Conservation (phyloP, 805 yeast genomes). For the Candida pseudoglaebosa region DNA sequence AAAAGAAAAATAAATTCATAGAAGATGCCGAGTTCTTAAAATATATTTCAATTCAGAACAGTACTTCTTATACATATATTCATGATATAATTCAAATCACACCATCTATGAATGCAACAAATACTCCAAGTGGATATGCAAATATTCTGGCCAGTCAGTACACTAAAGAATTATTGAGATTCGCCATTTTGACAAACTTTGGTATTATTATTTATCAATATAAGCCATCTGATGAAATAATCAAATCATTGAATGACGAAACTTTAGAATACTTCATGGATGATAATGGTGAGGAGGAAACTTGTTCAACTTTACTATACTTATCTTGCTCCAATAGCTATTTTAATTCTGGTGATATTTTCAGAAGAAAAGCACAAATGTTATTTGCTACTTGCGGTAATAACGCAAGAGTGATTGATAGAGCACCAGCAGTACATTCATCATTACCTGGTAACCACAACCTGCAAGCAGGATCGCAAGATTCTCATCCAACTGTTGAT, state of each 20-base stretch:
- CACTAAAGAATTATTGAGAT: conserved; percentile 56
- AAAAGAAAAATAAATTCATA: conserved; percentile 62
- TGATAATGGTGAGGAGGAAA: conserved; percentile 83
- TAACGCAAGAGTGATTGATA: conserved; percentile 40
- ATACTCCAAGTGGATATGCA: conserved; percentile 76
- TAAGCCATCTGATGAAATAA: conserved; percentile 74
- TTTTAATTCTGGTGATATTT: conserved; percentile 45
- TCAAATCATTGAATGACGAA: conserved; percentile 63
- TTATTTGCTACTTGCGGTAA: conserved; percentile 53
- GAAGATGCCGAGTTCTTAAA: conserved; percentile 76
- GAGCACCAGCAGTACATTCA: conserved; percentile 8
- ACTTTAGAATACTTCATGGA: conserved; percentile 66
- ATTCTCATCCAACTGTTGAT: conserved; percentile 46
- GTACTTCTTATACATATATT: conserved; percentile 35
- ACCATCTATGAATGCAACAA: conserved; percentile 65
- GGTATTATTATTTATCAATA: conserved; percentile 75
- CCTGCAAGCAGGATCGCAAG: conserved; percentile 11
- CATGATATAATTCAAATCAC: conserved; percentile 73
- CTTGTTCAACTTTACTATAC: conserved; percentile 83
- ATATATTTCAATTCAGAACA: conserved; percentile 17
- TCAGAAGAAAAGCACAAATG: conserved; percentile 45
- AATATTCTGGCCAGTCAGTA: conserved; percentile 88
- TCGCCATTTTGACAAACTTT: conserved; percentile 78
- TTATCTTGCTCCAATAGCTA: conserved; percentile 70
- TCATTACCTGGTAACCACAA: conserved; percentile 5